Evolutionary conservation across 2,329 filamentous ascomycete species (phyloP).

Genomic region (Xylariaceae sp.): DNA sequence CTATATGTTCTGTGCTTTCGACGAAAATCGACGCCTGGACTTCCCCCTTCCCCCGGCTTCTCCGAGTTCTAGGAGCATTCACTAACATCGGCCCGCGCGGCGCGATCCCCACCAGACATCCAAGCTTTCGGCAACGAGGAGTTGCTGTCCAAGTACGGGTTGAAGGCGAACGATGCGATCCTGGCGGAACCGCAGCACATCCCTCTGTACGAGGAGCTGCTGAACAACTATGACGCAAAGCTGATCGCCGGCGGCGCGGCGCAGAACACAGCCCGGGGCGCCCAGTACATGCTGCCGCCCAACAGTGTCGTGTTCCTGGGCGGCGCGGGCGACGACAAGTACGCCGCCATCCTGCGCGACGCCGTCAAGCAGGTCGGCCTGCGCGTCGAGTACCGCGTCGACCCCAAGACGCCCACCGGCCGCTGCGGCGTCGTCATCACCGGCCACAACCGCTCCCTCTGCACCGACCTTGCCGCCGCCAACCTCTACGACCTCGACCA

Average conservation of each 20-base stretch:
- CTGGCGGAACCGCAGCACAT: conserved; percentile 92
- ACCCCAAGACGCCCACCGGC: conserved; percentile 82
- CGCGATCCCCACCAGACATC: conserved; percentile 70
- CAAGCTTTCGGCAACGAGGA: conserved; percentile 83
- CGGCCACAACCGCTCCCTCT: conserved; percentile 91
- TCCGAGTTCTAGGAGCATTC: neutral
- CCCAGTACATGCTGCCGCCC: conserved; percentile 90
- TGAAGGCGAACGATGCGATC: conserved; percentile 97
- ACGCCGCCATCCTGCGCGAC: conserved; percentile 84
- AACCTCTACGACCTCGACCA: conserved; percentile 98
- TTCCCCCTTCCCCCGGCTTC: neutral
- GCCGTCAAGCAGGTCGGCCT: conserved; percentile 88
- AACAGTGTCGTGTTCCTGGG: conserved; percentile 94
- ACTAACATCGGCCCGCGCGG: conserved; percentile 13
- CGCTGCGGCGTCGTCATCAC: conserved; percentile 97
- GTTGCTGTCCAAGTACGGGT: conserved; percentile 87
- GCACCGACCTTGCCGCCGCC: conserved; percentile 92
- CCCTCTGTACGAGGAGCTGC: conserved; percentile 88
- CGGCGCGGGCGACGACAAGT: conserved; percentile 94
- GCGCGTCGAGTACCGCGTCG: conserved; percentile 92
- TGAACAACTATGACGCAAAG: conserved; percentile 91
- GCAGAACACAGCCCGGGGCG: conserved; percentile 95
- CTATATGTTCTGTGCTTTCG: neutral
- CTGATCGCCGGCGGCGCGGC: conserved; percentile 95
- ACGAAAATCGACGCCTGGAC: neutral